Evolutionary conservation across 257 asterid species (phyloP), one percentile per base, ranked within the genome.

Genomic region (Petunia secreta): DNA sequence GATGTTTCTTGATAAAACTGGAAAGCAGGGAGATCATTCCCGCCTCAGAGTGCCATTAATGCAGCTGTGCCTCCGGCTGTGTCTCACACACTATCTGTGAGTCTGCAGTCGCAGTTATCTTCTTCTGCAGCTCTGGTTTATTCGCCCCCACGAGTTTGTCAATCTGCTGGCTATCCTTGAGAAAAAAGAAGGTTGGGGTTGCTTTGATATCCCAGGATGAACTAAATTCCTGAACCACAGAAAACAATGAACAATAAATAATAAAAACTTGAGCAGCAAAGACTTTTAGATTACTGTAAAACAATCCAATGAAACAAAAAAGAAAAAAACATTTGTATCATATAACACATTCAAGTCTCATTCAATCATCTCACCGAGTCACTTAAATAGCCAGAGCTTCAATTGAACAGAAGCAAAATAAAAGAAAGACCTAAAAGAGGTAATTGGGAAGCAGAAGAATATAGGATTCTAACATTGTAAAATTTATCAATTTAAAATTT

Each of bases 81-180:
- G 74, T 62, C 59, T 82, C 84, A 66, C 81, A 44, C 5, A 85
- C 77, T 59, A 76, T 78, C 82, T 80, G 83, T 37, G 94, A 85
- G 66, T 92, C 98, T 40, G 87, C 81, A 37, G 94, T 52, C 39
- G 92, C 88, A 11, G 75, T 83, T 82, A 96, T 76, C 89, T 94
- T 96, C 91, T 90, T 94, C 89, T 91, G 93, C 85, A 96, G 89
- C 85, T 96, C 98, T 50, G 94, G 91, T 85, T 92, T 94, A 91
- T 96, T 96, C 57, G 98, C 98, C 3, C 99, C 99, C n/a, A 96
- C 98, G 3, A 96, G 96, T 82, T 91, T 94, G 90, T 94, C 99
- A 4, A 96, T 40, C 84, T 92, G 97, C 80, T 91, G 85, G 48
- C 98, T 97, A 53, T 91, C 91, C 88, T 80, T 91, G 34, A 96